Evolutionary conservation across 352 stramenopile genomes (phyloP), one percentile per base, ranked within the genome.

Genomic region (Phytopythium ostracodes): DNA sequence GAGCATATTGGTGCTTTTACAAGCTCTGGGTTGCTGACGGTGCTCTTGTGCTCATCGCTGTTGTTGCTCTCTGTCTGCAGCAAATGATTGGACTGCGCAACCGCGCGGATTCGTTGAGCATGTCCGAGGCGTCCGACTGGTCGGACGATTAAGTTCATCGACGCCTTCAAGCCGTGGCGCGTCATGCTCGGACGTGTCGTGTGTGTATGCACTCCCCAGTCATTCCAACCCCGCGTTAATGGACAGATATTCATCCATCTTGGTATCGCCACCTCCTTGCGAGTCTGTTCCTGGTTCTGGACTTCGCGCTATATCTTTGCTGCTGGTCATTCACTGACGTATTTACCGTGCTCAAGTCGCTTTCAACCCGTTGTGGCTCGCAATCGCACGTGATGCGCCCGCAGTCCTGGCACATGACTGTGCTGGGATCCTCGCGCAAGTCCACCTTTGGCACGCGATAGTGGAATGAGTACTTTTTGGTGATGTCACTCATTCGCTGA

Each of bases 101-200:
- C 58, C 81, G 84, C 24, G 68, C 75, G 33, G 83, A 89, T 58
- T 96, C 87, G 33, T 58, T 96, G 54, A 91, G 81, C 51, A 79
- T 96, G 76, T 94, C 84, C 17, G 83, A 92, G 64, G 81, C 83
- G 9, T 96, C 87, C 4, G 87, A 96, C 62, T 96, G 87, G 87
- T 96, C 87, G 24, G 87, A 96, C 53, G 79, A 95, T 15, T 92
- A 72, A 64, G n/a, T 27, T 18, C 18, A 4, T 44, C 15, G 42
- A 24, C 29, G 25, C 18, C 9, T 44, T 44, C 29, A 22, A 31
- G 29, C 38, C 29, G 12, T 42, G 12, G 40, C 31, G 25, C 12
- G 22, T 20, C 40, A 29, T n/a, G 10, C 18, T 22, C 24, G 29
- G 38, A 9, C 18, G 56, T 38, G 56, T 5, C 25, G 22, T 55